Conservation (phyloP, 2,329 filamentous ascomycete genomes). For the Xylariaceae sp. region DNA sequence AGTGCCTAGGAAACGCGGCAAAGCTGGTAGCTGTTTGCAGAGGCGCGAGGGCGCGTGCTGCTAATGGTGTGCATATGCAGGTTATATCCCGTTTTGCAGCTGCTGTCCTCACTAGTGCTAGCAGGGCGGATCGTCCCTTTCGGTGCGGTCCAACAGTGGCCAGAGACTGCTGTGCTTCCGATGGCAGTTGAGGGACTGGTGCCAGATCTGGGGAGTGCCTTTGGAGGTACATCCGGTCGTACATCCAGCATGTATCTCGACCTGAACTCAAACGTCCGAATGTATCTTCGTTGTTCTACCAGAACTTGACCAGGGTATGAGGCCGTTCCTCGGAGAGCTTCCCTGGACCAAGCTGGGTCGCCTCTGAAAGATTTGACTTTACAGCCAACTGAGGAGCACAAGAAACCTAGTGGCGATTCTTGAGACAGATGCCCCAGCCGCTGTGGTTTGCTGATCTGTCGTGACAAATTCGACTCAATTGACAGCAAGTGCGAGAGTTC, state of each 20-base stretch:
- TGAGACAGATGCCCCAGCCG: background rate
- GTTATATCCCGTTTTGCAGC: background rate
- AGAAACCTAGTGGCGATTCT: background rate
- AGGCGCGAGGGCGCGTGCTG: too few relatives aligned
- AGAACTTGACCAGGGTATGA: background rate
- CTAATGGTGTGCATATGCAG: background rate
- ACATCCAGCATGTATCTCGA: conserved; percentile 9
- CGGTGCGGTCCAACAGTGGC: background rate
- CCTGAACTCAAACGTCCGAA: background rate
- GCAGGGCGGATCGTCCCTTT: conserved; percentile 3
- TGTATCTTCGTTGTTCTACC: conserved; percentile 3
- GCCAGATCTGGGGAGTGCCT: background rate
- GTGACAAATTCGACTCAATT: background rate
- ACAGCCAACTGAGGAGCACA: background rate
- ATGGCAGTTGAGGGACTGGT: background rate
- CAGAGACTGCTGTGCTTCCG: background rate
- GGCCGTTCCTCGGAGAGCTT: background rate
- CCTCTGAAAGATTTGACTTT: background rate
- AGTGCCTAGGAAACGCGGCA: too few relatives aligned
- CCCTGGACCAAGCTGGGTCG: background rate
- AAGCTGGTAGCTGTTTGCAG: too few relatives aligned
- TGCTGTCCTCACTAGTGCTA: background rate
- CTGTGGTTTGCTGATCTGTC: background rate
- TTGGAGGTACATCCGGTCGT: conserved; percentile 2
- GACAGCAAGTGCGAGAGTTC: background rate